A percentile compares a stretch with the other conserved stretches of the same genome.
phyloP scores from a whole-genome alignment of 176 grass and related monocot genomes.

The Eremochloa ophiuroides region DNA sequence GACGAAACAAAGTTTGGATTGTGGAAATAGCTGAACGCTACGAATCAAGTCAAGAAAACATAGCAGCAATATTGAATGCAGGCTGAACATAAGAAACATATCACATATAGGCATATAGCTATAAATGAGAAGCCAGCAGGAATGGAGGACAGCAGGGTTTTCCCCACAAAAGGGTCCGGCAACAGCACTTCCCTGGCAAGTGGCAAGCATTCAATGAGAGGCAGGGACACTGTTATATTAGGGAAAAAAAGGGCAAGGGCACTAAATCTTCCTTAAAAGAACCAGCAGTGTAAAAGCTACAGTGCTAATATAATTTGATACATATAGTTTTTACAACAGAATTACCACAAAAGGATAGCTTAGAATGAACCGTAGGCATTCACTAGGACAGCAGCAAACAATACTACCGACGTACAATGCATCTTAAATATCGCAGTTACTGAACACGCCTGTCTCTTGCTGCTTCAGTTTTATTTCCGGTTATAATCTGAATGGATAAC shows the following conservation, averaged over 20 bases:
- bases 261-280: conserved; percentile 18
- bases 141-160: neutral
- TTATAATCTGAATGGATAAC: conserved; percentile 69
- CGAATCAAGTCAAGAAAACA: conserved; percentile 15
- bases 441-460: conserved; percentile 10
- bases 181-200: conserved; percentile 30
- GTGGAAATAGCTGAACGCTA: neutral
- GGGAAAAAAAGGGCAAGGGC: neutral
- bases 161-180: neutral
- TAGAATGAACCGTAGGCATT: conserved; percentile 6
- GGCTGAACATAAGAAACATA: conserved; percentile 31
- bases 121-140: conserved; percentile 39
- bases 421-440: conserved; percentile 20
- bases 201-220: conserved; percentile 36
- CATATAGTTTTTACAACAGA: conserved; percentile 27
- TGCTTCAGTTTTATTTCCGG: conserved; percentile 35
- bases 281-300: conserved; percentile 18
- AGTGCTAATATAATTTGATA: conserved; percentile 11
- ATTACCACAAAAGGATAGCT: conserved; percentile 1
- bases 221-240: neutral
- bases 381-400: conserved; percentile 14
- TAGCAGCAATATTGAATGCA: conserved; percentile 34
- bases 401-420: conserved; percentile 1
- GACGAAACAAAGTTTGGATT: neutral
- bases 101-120: conserved; percentile 37